A percentile compares a stretch with the other conserved stretches of the same genome.
Conservation (phyloP, 148 eudicot species). For the Diospyros lotus region DNA sequence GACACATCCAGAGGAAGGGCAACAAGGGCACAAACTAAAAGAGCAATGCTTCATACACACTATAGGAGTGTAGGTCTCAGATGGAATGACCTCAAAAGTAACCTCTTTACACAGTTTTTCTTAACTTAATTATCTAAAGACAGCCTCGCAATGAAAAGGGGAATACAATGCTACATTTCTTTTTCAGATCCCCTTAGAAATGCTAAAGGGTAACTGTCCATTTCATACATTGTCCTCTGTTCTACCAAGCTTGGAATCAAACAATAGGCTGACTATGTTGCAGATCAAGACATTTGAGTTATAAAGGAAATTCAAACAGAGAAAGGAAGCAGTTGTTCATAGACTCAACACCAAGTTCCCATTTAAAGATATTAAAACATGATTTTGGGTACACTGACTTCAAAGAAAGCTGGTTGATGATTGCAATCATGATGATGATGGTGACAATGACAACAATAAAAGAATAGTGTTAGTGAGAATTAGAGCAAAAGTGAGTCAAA, state of each 20-base stretch:
- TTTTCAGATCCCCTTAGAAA: not conserved
- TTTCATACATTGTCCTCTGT: not conserved
- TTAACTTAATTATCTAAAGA: not conserved
- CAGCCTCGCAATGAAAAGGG: not conserved
- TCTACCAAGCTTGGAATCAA: not conserved
- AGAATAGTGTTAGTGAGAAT: no score
- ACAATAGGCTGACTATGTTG: not conserved
- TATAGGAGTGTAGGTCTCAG: not conserved
- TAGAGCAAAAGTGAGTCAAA: no score
- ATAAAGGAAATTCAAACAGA: not conserved
- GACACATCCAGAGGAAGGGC: not conserved
- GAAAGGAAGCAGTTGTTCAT: not conserved
- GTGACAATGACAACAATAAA: no score
- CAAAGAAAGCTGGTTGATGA: no score
- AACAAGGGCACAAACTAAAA: not conserved
- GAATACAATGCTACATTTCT: not conserved
- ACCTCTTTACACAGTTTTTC: not conserved
- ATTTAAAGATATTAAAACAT: not conserved
- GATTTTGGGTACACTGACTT: no score
- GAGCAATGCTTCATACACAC: not conserved
- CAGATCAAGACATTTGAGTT: not conserved
- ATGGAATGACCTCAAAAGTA: not conserved
- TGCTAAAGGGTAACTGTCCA: not conserved
- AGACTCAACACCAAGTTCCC: not conserved
- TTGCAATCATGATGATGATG: no score